phyloP scores from a whole-genome alignment of 1,284 basidiomycete species.

The Cutaneotrichosporon cyanovorans region DNA sequence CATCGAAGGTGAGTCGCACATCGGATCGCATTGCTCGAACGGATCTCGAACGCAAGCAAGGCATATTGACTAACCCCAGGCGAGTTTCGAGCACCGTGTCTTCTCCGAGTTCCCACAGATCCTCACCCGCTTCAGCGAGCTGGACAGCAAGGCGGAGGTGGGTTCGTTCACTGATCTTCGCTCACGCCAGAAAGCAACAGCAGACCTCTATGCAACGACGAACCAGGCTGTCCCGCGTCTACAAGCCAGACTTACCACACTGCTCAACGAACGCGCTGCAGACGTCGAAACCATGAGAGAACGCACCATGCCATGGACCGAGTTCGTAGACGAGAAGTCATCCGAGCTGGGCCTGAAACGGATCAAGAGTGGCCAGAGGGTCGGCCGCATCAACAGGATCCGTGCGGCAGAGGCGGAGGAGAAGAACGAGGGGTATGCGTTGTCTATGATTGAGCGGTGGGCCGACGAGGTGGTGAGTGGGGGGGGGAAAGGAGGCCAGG shows the following conservation, averaged over 20 bases:
- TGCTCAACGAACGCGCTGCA: constrained; percentile 16
- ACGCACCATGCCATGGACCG: constrained; percentile 35
- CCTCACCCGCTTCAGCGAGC: constrained; percentile 21
- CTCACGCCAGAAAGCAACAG: constrained; percentile 17
- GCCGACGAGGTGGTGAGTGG: constrained; percentile 33
- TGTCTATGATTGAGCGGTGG: constrained; percentile 32
- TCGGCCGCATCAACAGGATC: constrained; percentile 13
- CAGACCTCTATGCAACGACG: constrained; percentile 19
- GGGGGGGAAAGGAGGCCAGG: not conserved
- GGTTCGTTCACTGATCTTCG: not conserved
- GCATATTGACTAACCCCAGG: constrained; percentile 11
- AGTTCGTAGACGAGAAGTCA: constrained; percentile 16
- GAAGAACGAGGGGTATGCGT: constrained; percentile 13
- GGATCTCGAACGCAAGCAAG: too few relatives aligned
- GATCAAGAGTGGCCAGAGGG: not conserved
- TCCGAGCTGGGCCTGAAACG: not conserved
- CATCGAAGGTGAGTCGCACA: constrained; percentile 32
- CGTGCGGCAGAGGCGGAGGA: constrained; percentile 1
- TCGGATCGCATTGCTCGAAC: too few relatives aligned
- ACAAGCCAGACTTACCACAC: constrained; percentile 16
- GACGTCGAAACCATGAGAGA: constrained; percentile 32
- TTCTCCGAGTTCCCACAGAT: constrained; percentile 28
- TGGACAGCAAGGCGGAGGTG: constrained; percentile 37
- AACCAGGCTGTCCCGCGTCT: constrained; percentile 16
- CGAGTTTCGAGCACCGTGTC: constrained; percentile 37